These are phyloP conservation scores for Petunia axillaris DNA, from an alignment of 257 asterid genomes.

Conservation along the genomic window DNA sequence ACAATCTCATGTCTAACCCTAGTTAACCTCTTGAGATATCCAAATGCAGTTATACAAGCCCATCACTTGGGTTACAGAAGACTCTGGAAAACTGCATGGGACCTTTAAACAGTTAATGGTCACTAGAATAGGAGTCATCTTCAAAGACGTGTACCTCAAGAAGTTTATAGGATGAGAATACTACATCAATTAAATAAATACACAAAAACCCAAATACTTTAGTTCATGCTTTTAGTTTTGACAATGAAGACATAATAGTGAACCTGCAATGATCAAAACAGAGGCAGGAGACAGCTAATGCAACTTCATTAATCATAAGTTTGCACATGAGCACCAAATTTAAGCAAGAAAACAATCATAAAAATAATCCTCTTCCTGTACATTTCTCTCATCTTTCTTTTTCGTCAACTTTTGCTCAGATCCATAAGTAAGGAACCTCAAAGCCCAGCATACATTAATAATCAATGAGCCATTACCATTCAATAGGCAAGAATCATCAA, in stretches of 20 bases:
- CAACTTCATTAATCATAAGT: not conserved
- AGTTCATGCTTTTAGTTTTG: not conserved
- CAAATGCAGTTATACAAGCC: not conserved
- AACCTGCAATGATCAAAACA: not conserved
- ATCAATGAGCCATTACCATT: not conserved
- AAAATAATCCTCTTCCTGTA: not conserved
- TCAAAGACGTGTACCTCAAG: not conserved
- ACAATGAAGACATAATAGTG: slow-evolving; percentile 3
- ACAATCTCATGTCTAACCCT: not conserved
- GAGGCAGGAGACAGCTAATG: not conserved
- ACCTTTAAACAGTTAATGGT: not conserved
- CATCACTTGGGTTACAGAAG: not conserved
- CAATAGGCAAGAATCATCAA: slow-evolving; percentile 21
- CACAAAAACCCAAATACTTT: not conserved
- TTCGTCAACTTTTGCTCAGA: not conserved
- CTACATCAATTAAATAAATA: not conserved
- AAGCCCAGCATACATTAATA: not conserved
- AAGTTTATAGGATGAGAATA: not conserved
- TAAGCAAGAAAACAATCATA: slow-evolving; percentile 15
- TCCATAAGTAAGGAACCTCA: slow-evolving; percentile 12
- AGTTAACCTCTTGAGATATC: not conserved
- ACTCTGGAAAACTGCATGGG: not conserved
- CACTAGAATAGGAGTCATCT: slow-evolving; percentile 22
- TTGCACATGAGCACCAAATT: not conserved
- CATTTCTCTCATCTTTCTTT: slow-evolving; percentile 3